Evolutionary conservation across 2,329 filamentous ascomycete genomes (phyloP).

Genomic region (Curvularia lunata): DNA sequence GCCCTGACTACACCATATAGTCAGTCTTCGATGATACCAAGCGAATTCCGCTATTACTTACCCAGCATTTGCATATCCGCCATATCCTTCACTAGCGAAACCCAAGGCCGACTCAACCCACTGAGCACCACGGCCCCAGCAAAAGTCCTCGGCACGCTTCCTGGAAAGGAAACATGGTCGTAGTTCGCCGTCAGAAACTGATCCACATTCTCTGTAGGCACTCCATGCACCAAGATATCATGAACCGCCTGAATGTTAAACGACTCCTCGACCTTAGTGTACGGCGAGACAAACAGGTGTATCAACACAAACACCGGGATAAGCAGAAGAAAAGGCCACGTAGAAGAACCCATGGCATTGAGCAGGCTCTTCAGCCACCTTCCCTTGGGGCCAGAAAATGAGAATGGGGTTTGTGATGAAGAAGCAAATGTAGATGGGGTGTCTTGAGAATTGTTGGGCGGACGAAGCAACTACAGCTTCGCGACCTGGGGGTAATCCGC

Average conservation of each 20-base stretch:
- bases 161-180: conserved; percentile 90
- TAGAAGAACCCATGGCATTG: conserved; percentile 31
- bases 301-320: conserved; percentile 54
- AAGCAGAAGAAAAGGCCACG: conserved; percentile 39
- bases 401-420: background rate
- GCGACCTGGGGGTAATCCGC: conserved; percentile 1
- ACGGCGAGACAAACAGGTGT: conserved; percentile 78
- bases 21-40: conserved; percentile 2
- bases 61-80: conserved; percentile 65
- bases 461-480: conserved; percentile 5
- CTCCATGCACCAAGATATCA: conserved; percentile 83
- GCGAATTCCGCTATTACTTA: conserved; percentile 37
- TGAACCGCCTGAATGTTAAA: conserved; percentile 96
- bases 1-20: conserved; percentile 63
- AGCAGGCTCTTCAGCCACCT: background rate
- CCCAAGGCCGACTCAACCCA: conserved; percentile 70
- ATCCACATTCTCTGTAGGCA: conserved; percentile 64
- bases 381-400: background rate
- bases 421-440: background rate
- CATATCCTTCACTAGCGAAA: conserved; percentile 62
- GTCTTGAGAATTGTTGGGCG: background rate
- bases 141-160: conserved; percentile 90
- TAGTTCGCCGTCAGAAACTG: conserved; percentile 68
- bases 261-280: conserved; percentile 98
- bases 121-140: conserved; percentile 80